Percentiles rank a stretch among this genome's conserved stretches.
Evolutionary conservation across 768 basidiomycete genomes (phyloP).

Genomic region (Mrakia gelida): DNA sequence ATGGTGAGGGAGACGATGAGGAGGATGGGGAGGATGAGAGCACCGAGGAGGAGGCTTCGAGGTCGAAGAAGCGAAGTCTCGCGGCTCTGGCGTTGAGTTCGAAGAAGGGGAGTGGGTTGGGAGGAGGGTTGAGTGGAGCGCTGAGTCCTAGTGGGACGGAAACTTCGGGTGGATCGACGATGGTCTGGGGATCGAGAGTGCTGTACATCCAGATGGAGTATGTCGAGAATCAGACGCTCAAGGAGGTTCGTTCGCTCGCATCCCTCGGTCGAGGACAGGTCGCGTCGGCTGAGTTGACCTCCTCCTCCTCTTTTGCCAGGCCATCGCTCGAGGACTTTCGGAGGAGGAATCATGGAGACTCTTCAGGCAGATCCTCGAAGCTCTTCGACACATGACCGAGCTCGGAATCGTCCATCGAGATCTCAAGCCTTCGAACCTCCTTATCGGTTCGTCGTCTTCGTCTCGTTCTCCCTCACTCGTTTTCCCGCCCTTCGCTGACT

Average conservation of each 20-base stretch:
- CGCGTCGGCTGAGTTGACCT: neutral
- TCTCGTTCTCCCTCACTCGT: neutral
- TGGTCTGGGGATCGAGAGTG: conserved; percentile 49
- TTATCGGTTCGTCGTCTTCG: conserved; percentile 63
- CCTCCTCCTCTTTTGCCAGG: conserved; percentile 48
- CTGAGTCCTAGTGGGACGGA: conserved; percentile 23
- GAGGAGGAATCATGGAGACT: conserved; percentile 86
- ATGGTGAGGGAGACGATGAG: conserved; percentile 15
- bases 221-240: conserved; percentile 83
- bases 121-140: neutral
- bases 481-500: neutral
- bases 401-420: conserved; percentile 70
- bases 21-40: conserved; percentile 9
- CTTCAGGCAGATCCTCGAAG: conserved; percentile 84
- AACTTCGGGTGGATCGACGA: conserved; percentile 13
- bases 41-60: conserved; percentile 23
- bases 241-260: conserved; percentile 55
- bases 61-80: conserved; percentile 1
- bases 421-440: conserved; percentile 89
- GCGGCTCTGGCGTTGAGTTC: neutral
- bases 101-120: neutral
- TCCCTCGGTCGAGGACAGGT: conserved; percentile 17
- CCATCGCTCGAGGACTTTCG: conserved; percentile 68
- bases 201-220: conserved; percentile 97
- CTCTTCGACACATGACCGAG: conserved; percentile 80